These are phyloP conservation scores for Cadophora luteo-olivacea DNA, from an alignment of 2,329 filamentous ascomycete species.

Conservation along the genomic window DNA sequence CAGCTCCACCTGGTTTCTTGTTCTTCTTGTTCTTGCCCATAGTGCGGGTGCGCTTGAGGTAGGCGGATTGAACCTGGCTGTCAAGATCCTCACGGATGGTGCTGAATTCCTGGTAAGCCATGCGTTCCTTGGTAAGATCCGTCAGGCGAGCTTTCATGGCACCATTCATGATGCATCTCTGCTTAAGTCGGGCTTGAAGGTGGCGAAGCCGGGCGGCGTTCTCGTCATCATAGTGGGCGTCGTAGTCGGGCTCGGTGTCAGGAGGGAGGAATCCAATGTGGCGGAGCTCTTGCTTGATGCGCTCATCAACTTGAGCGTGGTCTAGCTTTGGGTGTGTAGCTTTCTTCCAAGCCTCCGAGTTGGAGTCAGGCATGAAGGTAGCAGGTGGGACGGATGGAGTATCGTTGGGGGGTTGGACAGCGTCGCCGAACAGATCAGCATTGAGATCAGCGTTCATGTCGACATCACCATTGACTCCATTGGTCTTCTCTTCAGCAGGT, in stretches of 20 bases:
- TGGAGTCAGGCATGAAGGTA: slow-evolving; percentile 79
- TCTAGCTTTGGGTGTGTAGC: slow-evolving; percentile 78
- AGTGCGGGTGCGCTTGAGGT: slow-evolving; percentile 92
- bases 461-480: slow-evolving; percentile 57
- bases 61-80: slow-evolving; percentile 91
- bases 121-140: slow-evolving; percentile 87
- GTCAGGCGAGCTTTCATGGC: slow-evolving; percentile 86
- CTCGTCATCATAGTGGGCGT: slow-evolving; percentile 91
- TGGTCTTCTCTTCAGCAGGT: slow-evolving; percentile 61
- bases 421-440: slow-evolving; percentile 46
- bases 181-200: slow-evolving; percentile 81
- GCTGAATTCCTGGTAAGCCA: slow-evolving; percentile 96
- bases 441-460: slow-evolving; percentile 55
- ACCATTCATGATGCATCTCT: slow-evolving; percentile 86
- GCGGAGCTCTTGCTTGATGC: slow-evolving; percentile 87
- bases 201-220: slow-evolving; percentile 88
- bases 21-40: slow-evolving; percentile 95
- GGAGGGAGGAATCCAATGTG: slow-evolving; percentile 86
- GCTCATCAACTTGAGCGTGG: slow-evolving; percentile 86
- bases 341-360: slow-evolving; percentile 79
- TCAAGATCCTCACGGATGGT: slow-evolving; percentile 98
- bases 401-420: slow-evolving; percentile 34
- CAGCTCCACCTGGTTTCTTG: slow-evolving; percentile 77
- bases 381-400: slow-evolving; percentile 64
- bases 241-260: slow-evolving; percentile 77